Evolutionary conservation across 305 asterid species (phyloP).

Genomic region (Rubia balearica): DNA sequence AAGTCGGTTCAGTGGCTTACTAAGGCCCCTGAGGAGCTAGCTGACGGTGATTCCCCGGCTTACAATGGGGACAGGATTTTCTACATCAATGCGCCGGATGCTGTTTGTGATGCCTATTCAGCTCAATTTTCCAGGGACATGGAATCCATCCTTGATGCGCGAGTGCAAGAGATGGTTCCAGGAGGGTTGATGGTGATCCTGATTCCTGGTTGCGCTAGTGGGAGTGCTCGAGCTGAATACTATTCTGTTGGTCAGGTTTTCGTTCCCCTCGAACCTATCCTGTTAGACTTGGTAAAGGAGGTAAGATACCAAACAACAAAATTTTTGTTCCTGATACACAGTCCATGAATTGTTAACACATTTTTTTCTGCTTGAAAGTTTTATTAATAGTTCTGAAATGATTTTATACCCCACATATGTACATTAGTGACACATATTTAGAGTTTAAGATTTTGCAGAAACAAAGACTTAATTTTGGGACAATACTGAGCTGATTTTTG

Average conservation of each 20-base stretch:
- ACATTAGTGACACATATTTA: no score
- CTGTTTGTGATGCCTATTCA: slow-evolving; percentile 10
- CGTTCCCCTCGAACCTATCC: slow-evolving; percentile 1
- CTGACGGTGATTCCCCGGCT: not conserved
- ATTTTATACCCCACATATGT: no score
- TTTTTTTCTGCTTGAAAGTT: no score
- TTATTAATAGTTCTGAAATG: no score
- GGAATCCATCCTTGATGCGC: slow-evolving; percentile 7
- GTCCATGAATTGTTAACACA: no score
- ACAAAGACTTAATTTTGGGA: not conserved
- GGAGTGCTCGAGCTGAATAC: slow-evolving; percentile 2
- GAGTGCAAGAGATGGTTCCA: not conserved
- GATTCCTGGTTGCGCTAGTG: slow-evolving; percentile 7
- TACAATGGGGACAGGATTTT: slow-evolving; percentile 10
- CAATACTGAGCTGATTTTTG: not conserved
- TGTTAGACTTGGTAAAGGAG: slow-evolving; percentile 8
- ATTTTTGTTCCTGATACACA: not conserved
- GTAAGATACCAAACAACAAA: not conserved
- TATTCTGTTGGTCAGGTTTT: slow-evolving; percentile 5
- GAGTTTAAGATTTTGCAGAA: not conserved
- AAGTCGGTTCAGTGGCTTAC: slow-evolving; percentile 1
- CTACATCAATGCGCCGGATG: not conserved
- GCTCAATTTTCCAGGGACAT: slow-evolving; percentile 7
- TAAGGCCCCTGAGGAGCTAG: slow-evolving; percentile 7
- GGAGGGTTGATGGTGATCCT: slow-evolving; percentile 14